phyloP scores from a whole-genome alignment of 495 filamentous ascomycete genomes.

The Xylaria castorea region DNA sequence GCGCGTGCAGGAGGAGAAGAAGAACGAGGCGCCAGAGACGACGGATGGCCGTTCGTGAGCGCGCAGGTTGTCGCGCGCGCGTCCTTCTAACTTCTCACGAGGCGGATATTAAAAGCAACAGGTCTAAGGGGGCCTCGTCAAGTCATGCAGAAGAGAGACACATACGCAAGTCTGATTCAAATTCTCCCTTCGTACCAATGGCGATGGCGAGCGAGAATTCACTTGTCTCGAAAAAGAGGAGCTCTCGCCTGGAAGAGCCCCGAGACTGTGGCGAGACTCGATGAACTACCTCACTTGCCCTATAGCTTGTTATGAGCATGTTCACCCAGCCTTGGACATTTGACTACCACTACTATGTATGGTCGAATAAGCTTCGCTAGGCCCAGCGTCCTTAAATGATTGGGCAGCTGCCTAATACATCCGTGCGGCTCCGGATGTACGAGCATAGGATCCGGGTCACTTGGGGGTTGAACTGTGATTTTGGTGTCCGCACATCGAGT shows the following conservation, averaged over 20 bases:
- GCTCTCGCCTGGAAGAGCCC: not conserved
- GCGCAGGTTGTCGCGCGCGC: not conserved
- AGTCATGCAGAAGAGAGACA: not conserved
- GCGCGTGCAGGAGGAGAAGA: slow-evolving; percentile 34
- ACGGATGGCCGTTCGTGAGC: not conserved
- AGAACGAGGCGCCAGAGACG: not conserved
- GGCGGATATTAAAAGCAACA: not conserved
- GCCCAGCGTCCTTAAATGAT: not conserved
- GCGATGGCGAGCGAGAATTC: not conserved
- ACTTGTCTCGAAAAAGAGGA: not conserved
- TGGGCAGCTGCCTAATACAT: not conserved
- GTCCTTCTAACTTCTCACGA: not conserved
- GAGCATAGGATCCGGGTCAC: not conserved
- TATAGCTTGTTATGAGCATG: not conserved
- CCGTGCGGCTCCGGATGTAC: not conserved
- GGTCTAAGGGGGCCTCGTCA: not conserved
- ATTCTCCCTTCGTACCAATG: not conserved
- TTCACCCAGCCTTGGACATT: not conserved
- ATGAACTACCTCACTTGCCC: not conserved
- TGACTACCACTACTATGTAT: not conserved
- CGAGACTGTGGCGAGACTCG: not conserved
- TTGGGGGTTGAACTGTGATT: not conserved
- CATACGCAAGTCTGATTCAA: no score
- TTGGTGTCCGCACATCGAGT: not conserved
- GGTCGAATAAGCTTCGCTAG: not conserved